These are phyloP conservation scores for Epithele typhae DNA, from an alignment of 768 basidiomycete genomes.

Conservation along the genomic window DNA sequence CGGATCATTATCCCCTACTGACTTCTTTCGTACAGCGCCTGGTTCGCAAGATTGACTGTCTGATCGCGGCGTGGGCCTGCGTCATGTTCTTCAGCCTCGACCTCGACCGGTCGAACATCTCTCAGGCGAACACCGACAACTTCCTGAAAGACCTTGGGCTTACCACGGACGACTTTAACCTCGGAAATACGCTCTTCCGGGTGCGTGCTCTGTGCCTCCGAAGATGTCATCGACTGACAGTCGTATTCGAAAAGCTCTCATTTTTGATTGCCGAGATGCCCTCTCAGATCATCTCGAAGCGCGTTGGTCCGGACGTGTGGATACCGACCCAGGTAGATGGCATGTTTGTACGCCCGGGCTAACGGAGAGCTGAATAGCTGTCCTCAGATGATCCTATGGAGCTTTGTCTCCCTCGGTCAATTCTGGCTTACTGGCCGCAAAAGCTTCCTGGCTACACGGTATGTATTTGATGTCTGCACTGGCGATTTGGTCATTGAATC, in stretches of 20 bases:
- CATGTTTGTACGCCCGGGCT: not conserved
- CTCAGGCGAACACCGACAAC: slow-evolving; percentile 67
- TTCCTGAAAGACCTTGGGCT: slow-evolving; percentile 57
- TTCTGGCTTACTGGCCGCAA: slow-evolving; percentile 52
- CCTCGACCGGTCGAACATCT: slow-evolving; percentile 56
- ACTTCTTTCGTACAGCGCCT: slow-evolving; percentile 31
- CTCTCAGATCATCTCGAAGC: slow-evolving; percentile 64
- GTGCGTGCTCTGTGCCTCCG: slow-evolving; percentile 34
- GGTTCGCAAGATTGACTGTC: slow-evolving; percentile 56
- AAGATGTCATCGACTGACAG: not conserved
- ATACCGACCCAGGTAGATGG: slow-evolving; percentile 55
- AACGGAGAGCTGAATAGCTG: not conserved
- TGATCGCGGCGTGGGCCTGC: slow-evolving; percentile 57
- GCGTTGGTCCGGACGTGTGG: slow-evolving; percentile 66
- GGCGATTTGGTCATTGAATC: too few species aligned
- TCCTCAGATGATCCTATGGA: slow-evolving; percentile 54
- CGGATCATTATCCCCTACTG: too few species aligned
- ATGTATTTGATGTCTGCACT: too few species aligned
- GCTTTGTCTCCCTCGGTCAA: slow-evolving; percentile 50
- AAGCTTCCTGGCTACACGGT: slow-evolving; percentile 54
- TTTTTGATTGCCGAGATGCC: slow-evolving; percentile 50
- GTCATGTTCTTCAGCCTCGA: slow-evolving; percentile 64
- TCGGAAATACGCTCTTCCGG: slow-evolving; percentile 57
- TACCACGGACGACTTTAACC: slow-evolving; percentile 60
- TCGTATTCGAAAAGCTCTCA: slow-evolving; percentile 12